phyloP scores from a whole-genome alignment of 106 monocot genomes.

The Allium cepa region DNA sequence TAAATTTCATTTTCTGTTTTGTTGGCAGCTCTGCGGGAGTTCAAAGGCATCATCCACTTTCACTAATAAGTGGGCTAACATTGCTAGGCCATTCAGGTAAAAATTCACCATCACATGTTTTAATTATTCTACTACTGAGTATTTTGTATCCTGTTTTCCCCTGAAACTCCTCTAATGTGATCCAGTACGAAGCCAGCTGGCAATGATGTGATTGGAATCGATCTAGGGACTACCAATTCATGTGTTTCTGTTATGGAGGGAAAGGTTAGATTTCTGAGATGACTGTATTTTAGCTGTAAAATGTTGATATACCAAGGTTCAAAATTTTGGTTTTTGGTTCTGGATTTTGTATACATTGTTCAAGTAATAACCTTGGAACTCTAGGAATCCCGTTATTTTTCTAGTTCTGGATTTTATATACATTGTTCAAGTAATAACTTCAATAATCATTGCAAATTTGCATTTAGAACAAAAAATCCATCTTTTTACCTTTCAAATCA shows the following conservation, averaged over 20 bases:
- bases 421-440: too few species aligned
- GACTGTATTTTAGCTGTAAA: background rate
- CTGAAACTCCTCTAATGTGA: background rate
- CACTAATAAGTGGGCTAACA: slow-evolving; percentile 28
- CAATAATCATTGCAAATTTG: too few species aligned
- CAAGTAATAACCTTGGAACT: too few species aligned
- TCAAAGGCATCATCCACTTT: slow-evolving; percentile 26
- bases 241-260: slow-evolving; percentile 56
- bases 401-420: too few species aligned
- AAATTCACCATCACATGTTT: background rate
- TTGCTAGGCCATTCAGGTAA: slow-evolving; percentile 63
- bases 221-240: slow-evolving; percentile 49
- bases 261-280: slow-evolving; percentile 17
- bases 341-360: background rate
- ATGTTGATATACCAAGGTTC: background rate
- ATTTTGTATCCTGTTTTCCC: background rate
- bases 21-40: slow-evolving; percentile 32
- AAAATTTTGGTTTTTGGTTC: too few species aligned
- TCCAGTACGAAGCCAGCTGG: slow-evolving; percentile 42
- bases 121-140: background rate
- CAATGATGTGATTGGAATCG: slow-evolving; percentile 55
- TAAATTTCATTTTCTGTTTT: background rate
- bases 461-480: too few species aligned
- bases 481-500: too few species aligned
- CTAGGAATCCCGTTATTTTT: too few species aligned